Evolutionary conservation across 2,329 filamentous ascomycete species (phyloP), one percentile per base, ranked within the genome.

Genomic region (Pestalotiopsis fici): DNA sequence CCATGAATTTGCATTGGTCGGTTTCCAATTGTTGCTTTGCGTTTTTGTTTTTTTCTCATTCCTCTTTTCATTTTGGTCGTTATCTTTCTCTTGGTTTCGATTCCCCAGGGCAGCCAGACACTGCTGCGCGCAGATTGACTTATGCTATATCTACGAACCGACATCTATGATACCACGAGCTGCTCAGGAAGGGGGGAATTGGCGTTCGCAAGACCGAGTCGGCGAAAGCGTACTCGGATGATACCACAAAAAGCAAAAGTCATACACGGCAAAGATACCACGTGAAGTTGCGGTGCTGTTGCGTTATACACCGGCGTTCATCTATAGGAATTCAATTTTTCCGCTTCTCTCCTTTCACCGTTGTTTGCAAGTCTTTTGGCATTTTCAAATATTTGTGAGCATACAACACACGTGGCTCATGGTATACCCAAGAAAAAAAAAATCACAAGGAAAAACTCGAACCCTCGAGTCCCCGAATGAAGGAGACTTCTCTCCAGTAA

Each of bases 1-100:
- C 72, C 71, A 71, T 74, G 73, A 74, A 73, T 71, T 74, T 81
- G 80, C 82, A 83, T 85, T 79, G 81, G 80, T 85, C 81, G 82
- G 81, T 77, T 79, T 74, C 76, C 31, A 35, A 74, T 72, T 74
- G 76, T 75, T 74, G 69, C 78, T 35, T 35, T 35, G 31, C 11
- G 43, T n/a, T 78, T 75, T 73, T 61, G 68, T 74, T 78, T 76
- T 74, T 77, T 72, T 72, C 76, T 73, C 74, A 69, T 74, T 71
- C 71, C 69, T 78, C 76, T 68, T 50, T 18, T 67, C 37, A 23
- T 64, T 71, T 69, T 65, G 59, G 70, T 67, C 65, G 62, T 72
- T 67, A 69, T 68, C 65, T 65, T 71, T 69, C 62, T 70, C 69
- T 70, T 62, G 37, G 69, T 71, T 69, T 69, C 68, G 67, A 72